phyloP scores from a whole-genome alignment of 495 filamentous ascomycete species.

The Hypomontagnella submonticulosa region DNA sequence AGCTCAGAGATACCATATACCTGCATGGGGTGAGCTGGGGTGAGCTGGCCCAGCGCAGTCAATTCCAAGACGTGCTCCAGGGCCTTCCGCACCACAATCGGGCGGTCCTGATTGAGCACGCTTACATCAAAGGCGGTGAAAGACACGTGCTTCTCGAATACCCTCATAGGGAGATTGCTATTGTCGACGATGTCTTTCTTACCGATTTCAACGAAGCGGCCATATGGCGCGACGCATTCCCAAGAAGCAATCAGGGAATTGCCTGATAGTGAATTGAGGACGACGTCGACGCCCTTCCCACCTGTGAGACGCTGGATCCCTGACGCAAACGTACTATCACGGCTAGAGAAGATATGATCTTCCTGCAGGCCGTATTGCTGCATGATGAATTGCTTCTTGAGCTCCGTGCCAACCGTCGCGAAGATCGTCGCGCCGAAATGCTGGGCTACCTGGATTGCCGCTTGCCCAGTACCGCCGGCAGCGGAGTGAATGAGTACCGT shows the following conservation, averaged over 20 bases:
- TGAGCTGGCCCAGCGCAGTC: background rate
- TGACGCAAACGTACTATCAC: constrained; percentile 51
- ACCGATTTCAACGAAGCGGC: constrained; percentile 53
- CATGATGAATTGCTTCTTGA: constrained; percentile 61
- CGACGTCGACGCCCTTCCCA: constrained; percentile 59
- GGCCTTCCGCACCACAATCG: background rate
- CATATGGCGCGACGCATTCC: constrained; percentile 58
- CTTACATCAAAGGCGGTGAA: background rate
- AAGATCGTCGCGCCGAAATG: constrained; percentile 53
- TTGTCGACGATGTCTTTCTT: background rate
- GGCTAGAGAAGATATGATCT: constrained; percentile 63
- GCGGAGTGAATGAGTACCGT: background rate
- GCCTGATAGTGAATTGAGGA: constrained; percentile 61
- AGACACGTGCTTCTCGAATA: no score
- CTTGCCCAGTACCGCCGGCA: background rate
- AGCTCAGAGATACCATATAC: background rate
- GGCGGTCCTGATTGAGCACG: background rate
- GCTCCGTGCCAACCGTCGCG: constrained; percentile 59
- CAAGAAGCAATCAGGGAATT: constrained; percentile 52
- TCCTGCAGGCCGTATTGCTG: constrained; percentile 57
- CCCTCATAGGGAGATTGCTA: no score
- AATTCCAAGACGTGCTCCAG: no score
- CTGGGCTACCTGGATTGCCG: background rate
- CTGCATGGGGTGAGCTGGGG: background rate
- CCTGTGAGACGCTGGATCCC: constrained; percentile 54